These are phyloP conservation scores for Alliaria petiolata DNA, from an alignment of 345 rosid genomes.

Conservation along the genomic window DNA sequence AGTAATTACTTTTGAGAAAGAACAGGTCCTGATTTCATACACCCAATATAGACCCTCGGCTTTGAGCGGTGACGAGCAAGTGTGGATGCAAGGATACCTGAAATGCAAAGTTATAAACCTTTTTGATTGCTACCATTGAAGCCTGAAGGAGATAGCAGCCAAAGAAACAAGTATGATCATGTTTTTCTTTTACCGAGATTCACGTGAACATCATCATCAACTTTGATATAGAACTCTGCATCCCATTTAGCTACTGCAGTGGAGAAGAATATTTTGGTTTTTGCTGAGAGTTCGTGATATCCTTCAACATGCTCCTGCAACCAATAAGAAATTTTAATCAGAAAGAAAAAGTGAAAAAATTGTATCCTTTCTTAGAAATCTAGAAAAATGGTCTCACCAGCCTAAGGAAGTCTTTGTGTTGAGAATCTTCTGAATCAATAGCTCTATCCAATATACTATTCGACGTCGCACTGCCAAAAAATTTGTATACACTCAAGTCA, in stretches of 20 bases:
- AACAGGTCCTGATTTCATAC: constrained; percentile 99
- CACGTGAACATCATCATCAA: constrained; percentile 99
- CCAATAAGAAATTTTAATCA: not conserved
- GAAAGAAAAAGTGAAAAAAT: not conserved
- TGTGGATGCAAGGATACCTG: constrained; percentile 85
- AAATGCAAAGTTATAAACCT: not conserved
- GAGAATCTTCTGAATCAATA: constrained; percentile 92
- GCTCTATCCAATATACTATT: constrained; percentile 94
- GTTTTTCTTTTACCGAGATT: constrained; percentile 60
- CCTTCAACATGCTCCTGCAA: constrained; percentile 95
- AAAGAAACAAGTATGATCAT: not conserved
- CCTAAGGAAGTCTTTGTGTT: constrained; percentile 95
- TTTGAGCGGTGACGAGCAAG: constrained; percentile 87
- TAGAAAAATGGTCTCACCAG: constrained; percentile 49
- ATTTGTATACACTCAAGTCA: constrained; percentile 11
- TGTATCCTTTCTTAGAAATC: not conserved
- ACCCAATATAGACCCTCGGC: constrained; percentile 87
- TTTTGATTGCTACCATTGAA: not conserved
- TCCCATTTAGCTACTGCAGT: constrained; percentile 97
- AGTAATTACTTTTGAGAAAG: constrained; percentile 76
- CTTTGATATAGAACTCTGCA: constrained; percentile 89
- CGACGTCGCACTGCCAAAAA: constrained; percentile 76
- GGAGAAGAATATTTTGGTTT: constrained; percentile 87
- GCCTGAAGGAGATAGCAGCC: not conserved
- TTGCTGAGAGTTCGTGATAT: constrained; percentile 93